A percentile compares a stretch with the other conserved stretches of the same genome.
Evolutionary conservation across 1,139 yeast species (phyloP).

Genomic region (Pichia sp.): DNA sequence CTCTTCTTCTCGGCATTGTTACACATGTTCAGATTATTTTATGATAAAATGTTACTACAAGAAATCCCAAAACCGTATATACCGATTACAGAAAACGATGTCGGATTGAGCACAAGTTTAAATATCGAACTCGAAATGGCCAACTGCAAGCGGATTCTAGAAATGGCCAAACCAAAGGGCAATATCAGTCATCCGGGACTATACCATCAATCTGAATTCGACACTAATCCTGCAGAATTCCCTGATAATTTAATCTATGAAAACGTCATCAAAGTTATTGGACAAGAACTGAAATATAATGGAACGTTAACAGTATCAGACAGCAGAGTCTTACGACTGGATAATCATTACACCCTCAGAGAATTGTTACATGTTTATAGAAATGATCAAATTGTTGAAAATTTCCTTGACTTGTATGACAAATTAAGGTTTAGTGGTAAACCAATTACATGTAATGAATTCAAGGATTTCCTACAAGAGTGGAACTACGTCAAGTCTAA

Average conservation of each 20-base stretch:
- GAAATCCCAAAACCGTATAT: slow-evolving; percentile 78
- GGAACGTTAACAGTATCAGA: slow-evolving; percentile 39
- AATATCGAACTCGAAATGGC: slow-evolving; percentile 43
- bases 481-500: slow-evolving; percentile 28
- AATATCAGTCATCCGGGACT: slow-evolving; percentile 64
- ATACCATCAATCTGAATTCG: slow-evolving; percentile 44
- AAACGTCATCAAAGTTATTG: slow-evolving; percentile 58
- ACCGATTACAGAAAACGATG: slow-evolving; percentile 61
- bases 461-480: slow-evolving; percentile 53
- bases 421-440: slow-evolving; percentile 64
- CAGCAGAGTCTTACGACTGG: slow-evolving; percentile 37
- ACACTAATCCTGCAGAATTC: slow-evolving; percentile 26
- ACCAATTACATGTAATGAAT: slow-evolving; percentile 57
- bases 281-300: slow-evolving; percentile 48
- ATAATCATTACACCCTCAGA: slow-evolving; percentile 46
- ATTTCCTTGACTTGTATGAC: slow-evolving; percentile 64
- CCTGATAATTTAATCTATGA: slow-evolving; percentile 64
- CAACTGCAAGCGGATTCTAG: slow-evolving; percentile 46
- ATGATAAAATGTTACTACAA: slow-evolving; percentile 55
- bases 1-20: slow-evolving; percentile 44
- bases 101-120: slow-evolving; percentile 49
- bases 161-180: slow-evolving; percentile 50
- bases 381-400: slow-evolving; percentile 29
- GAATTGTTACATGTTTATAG: slow-evolving; percentile 35
- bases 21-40: slow-evolving; percentile 52